phyloP scores from a whole-genome alignment of 2,329 filamentous ascomycete genomes.

The Beauveria medogensis region DNA sequence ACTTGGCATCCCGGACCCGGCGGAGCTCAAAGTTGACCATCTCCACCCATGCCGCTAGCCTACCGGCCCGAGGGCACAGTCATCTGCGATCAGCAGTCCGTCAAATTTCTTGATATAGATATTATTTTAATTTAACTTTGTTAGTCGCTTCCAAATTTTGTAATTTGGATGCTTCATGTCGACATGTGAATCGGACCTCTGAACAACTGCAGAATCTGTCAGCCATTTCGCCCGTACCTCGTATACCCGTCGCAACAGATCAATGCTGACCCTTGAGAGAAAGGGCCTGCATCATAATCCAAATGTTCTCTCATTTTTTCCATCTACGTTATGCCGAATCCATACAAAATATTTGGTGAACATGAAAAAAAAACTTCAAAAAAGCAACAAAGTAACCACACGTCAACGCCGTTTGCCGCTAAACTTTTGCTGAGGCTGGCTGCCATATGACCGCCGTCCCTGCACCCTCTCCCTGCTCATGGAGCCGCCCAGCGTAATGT shows the following conservation, averaged over 20 bases:
- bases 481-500: constrained; percentile 74
- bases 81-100: neutral
- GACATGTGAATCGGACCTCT: neutral
- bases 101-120: neutral
- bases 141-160: neutral
- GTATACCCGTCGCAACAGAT: neutral
- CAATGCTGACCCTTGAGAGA: too few species aligned
- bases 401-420: constrained; percentile 14
- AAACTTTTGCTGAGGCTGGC: constrained; percentile 58
- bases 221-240: neutral
- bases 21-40: neutral
- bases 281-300: too few species aligned
- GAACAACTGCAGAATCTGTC: neutral
- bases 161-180: neutral
- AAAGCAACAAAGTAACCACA: neutral
- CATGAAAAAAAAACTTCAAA: neutral
- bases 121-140: neutral
- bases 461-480: constrained; percentile 62
- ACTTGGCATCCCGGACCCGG: neutral
- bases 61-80: neutral
- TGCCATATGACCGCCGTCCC: constrained; percentile 64
- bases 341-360: neutral
- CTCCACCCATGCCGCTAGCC: neutral
- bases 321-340: neutral
- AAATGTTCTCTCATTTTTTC: neutral